Base-by-base conservation (phyloP, 768 basidiomycete species). In the Cantharellus anzutake region DNA sequence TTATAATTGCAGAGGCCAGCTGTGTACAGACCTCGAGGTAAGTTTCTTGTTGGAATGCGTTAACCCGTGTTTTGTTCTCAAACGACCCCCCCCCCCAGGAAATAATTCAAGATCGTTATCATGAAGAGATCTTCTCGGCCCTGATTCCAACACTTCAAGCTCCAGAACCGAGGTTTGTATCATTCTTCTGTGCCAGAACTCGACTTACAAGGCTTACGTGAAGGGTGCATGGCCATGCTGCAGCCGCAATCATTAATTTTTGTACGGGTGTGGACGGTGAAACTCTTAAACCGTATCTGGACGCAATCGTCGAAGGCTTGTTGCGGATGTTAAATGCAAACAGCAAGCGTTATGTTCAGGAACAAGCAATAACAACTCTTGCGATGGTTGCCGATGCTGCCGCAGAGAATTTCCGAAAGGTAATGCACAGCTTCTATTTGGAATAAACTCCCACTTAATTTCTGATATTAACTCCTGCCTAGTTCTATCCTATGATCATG, bases 301-400 rank as follows among this genome's bases (percentile, higher is more conserved):
- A 89, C 58, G 76, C 80, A 0, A 82, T 90, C 63, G 83, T 93
- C 38, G 81, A 82, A 64, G 78, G 83, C 0, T 74, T 87, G 2
- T 41, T 68, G 7, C 42, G 44, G 5, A 57, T 64, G 20, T 71
- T 85, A 11, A 81, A 78, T 62, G 72, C 86, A 2, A 73, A 86
- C 48, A 78, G 82, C 60, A 61, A 51, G 58, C 69, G 82, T 44
- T 91, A 87, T 63, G 86, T 91, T 0, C 86, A 91, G 66, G 88
- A 92, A 67, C 88, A 91, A 66, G 85, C 83, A 0, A 80, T 94
- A 58, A 91, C 86, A 39, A 88, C 86, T 7, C 70, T 93, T 39
- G 88, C 89, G 2, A 90, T 90, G 82, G 84, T 92, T 0, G 88
- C 89, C 0, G 84, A 89, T 68, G 84, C 83, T 0, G 87, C 87